Evolutionary conservation across 2,329 filamentous ascomycete genomes (phyloP).

Genomic region (Eurotiales sp.): DNA sequence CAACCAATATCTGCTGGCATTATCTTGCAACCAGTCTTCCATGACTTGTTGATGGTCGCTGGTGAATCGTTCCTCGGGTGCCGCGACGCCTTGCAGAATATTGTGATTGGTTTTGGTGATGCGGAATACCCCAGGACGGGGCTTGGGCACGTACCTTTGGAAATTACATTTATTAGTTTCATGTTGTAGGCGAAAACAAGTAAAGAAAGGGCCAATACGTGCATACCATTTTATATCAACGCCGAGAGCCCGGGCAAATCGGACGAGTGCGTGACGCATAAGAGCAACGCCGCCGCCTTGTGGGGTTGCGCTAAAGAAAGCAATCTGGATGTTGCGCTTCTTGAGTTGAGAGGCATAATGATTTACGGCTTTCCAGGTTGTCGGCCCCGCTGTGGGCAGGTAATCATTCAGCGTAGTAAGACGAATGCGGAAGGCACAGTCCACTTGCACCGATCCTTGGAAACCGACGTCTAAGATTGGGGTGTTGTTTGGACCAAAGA

Average conservation of each 20-base stretch:
- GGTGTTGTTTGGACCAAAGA: constrained; percentile 68
- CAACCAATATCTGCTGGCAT: constrained; percentile 72
- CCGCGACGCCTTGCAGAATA: constrained; percentile 75
- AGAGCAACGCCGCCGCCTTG: constrained; percentile 79
- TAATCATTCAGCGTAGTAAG: constrained; percentile 59
- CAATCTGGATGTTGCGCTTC: constrained; percentile 62
- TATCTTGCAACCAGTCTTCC: constrained; percentile 67
- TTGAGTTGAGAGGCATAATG: constrained; percentile 62
- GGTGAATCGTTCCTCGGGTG: constrained; percentile 61
- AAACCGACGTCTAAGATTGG: constrained; percentile 65
- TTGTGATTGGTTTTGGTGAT: constrained; percentile 88
- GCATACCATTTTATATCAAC: constrained; percentile 71
- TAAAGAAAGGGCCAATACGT: not conserved
- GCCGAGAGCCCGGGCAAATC: constrained; percentile 63
- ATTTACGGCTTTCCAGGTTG: constrained; percentile 64
- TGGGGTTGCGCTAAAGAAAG: constrained; percentile 76
- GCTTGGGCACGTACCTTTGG: constrained; percentile 67
- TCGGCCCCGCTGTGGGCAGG: constrained; percentile 55
- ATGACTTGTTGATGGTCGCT: constrained; percentile 60
- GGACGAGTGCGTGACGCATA: constrained; percentile 74
- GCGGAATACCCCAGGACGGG: constrained; percentile 72
- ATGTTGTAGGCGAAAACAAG: not conserved
- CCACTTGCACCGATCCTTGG: constrained; percentile 66
- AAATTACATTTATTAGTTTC: not conserved
- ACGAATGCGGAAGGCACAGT: constrained; percentile 61